phyloP scores from a whole-genome alignment of 1,284 basidiomycete genomes.

The Melampsora larici-populina region DNA sequence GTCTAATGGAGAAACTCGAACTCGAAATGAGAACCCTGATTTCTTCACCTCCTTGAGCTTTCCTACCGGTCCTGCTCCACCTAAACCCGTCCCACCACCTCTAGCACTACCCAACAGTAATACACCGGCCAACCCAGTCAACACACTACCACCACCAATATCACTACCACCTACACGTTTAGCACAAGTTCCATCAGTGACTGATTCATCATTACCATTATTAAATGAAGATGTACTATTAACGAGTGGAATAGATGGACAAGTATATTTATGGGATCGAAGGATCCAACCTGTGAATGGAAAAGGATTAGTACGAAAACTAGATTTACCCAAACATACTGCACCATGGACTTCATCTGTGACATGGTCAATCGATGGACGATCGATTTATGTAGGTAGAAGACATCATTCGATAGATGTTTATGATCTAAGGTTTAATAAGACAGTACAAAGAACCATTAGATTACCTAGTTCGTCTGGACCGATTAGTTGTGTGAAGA shows the following conservation, averaged over 20 bases:
- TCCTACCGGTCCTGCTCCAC: conserved; percentile 44
- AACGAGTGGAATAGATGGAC: conserved; percentile 86
- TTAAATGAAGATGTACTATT: conserved; percentile 75
- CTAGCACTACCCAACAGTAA: conserved; percentile 6
- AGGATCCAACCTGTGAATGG: conserved; percentile 61
- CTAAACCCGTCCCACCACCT: conserved; percentile 43
- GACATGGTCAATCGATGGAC: conserved; percentile 87
- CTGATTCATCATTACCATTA: conserved; percentile 50
- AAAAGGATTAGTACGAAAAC: conserved; percentile 67
- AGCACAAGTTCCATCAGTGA: conserved; percentile 48
- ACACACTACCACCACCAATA: not conserved
- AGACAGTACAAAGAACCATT: conserved; percentile 63
- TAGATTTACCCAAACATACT: conserved; percentile 82
- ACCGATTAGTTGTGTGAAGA: conserved; percentile 80
- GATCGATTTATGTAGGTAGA: conserved; percentile 83
- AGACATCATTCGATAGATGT: conserved; percentile 87
- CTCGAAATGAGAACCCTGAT: not conserved
- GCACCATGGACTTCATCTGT: conserved; percentile 96
- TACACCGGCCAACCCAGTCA: no score
- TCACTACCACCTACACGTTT: conserved; percentile 21
- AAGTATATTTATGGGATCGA: conserved; percentile 85
- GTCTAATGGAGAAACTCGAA: not conserved
- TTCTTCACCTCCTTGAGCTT: conserved; percentile 34
- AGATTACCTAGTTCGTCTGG: conserved; percentile 80
- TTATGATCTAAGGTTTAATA: conserved; percentile 76